phyloP scores from a whole-genome alignment of 805 yeast genomes.

The Metschnikowia sp. region DNA sequence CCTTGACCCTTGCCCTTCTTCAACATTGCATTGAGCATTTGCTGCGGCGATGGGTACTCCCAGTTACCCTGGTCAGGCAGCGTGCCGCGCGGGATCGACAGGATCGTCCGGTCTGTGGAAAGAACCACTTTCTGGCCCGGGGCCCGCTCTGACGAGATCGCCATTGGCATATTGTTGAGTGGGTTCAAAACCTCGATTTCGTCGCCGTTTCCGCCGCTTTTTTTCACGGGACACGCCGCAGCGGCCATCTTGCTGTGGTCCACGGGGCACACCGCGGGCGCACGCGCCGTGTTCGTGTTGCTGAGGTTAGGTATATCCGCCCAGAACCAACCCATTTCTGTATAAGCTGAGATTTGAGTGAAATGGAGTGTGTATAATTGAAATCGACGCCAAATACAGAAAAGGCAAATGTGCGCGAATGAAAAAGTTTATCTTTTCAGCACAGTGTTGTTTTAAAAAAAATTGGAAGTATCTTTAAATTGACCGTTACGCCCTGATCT shows the following conservation, averaged over 20 bases:
- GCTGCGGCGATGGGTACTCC: slow-evolving; percentile 99
- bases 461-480: too few species aligned
- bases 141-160: slow-evolving; percentile 58
- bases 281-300: background rate
- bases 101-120: slow-evolving; percentile 79
- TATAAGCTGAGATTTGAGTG: background rate
- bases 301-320: slow-evolving; percentile 37
- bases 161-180: slow-evolving; percentile 82
- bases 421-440: too few species aligned
- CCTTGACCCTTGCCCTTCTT: slow-evolving; percentile 88
- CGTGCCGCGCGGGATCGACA: slow-evolving; percentile 84
- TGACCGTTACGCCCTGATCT: too few species aligned
- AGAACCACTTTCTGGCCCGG: slow-evolving; percentile 79
- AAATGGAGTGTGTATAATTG: too few species aligned
- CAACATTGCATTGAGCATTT: slow-evolving; percentile 97
- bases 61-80: slow-evolving; percentile 67
- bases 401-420: too few species aligned
- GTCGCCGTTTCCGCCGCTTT: slow-evolving; percentile 5
- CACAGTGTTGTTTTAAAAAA: too few species aligned
- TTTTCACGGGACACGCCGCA: slow-evolving; percentile 16
- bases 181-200: slow-evolving; percentile 57
- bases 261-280: slow-evolving; percentile 18
- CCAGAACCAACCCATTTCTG: slow-evolving; percentile 91
- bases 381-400: too few species aligned
- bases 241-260: slow-evolving; percentile 13